A percentile compares a stretch with the other conserved stretches of the same genome.
Evolutionary conservation across 176 grass and related monocot species (phyloP).

Genomic region (Areca catechu): DNA sequence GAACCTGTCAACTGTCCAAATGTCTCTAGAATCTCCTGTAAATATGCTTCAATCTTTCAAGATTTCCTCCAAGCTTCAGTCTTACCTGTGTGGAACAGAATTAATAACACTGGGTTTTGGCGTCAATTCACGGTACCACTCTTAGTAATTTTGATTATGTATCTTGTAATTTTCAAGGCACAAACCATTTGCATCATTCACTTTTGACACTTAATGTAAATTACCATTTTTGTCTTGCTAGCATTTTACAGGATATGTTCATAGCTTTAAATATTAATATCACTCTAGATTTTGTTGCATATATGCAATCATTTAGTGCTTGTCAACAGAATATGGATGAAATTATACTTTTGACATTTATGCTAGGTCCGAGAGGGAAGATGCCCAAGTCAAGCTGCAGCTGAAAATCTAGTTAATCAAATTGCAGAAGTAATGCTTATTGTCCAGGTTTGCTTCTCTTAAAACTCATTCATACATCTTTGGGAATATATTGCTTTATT

Average conservation of each 20-base stretch:
- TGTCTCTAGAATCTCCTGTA: constrained; percentile 66
- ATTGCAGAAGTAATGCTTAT: constrained; percentile 97
- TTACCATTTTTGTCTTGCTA: too few species aligned
- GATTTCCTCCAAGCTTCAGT: constrained; percentile 60
- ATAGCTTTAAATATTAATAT: too few species aligned
- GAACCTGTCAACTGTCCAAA: constrained; percentile 89
- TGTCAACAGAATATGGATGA: too few species aligned
- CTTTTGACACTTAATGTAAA: too few species aligned
- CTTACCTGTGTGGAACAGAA: constrained; percentile 66
- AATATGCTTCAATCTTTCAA: constrained; percentile 73
- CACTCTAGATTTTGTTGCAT: too few species aligned
- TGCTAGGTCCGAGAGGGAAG: constrained; percentile 93
- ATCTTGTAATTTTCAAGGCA: too few species aligned
- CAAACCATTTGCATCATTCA: too few species aligned
- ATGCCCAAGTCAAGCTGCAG: constrained; percentile 27
- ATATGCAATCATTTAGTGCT: too few species aligned
- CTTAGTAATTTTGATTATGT: background rate
- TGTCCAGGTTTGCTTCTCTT: constrained; percentile 44
- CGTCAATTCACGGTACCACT: constrained; percentile 70
- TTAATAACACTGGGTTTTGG: constrained; percentile 96
- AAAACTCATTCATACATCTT: too few species aligned
- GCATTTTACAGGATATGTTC: too few species aligned
- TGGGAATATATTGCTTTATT: too few species aligned
- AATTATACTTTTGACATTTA: constrained; percentile 9
- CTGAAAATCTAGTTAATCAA: constrained; percentile 26